Evolutionary conservation across 2,329 filamentous ascomycete species (phyloP).

Genomic region (Madurella fahalii): DNA sequence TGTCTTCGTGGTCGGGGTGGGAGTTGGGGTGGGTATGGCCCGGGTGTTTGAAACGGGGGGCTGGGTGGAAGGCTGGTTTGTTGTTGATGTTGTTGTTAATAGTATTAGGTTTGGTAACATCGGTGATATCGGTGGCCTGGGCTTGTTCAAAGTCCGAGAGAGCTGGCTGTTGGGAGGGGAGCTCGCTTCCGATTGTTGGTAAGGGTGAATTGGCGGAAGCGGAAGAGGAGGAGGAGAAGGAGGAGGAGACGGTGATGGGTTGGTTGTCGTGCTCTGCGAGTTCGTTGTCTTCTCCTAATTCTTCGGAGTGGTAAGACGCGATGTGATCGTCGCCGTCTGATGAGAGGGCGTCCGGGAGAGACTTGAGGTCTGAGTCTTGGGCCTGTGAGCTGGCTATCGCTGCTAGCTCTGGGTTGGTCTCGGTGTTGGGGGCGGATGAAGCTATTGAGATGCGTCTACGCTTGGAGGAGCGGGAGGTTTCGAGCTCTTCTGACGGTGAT

Average conservation of each 20-base stretch:
- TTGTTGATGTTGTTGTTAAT: too few relatives aligned
- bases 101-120: too few relatives aligned
- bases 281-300: background rate
- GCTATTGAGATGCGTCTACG: slow-evolving; percentile 36
- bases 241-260: background rate
- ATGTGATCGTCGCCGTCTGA: slow-evolving; percentile 6
- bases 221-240: too few relatives aligned
- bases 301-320: slow-evolving; percentile 1
- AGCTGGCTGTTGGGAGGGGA: background rate
- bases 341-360: background rate
- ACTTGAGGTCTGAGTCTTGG: background rate
- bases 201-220: too few relatives aligned
- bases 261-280: background rate
- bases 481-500: background rate
- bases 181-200: too few relatives aligned
- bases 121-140: background rate
- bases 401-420: background rate
- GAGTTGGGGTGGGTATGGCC: slow-evolving; percentile 14
- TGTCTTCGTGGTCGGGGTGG: slow-evolving; percentile 6
- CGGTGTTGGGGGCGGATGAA: slow-evolving; percentile 12
- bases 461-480: slow-evolving; percentile 29
- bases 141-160: background rate
- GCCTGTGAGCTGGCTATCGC: background rate
- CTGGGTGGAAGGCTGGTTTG: slow-evolving; percentile 33
- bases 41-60: slow-evolving; percentile 37